Conservation (phyloP, 805 yeast genomes). For the Teunomyces barrocoloradensis region DNA sequence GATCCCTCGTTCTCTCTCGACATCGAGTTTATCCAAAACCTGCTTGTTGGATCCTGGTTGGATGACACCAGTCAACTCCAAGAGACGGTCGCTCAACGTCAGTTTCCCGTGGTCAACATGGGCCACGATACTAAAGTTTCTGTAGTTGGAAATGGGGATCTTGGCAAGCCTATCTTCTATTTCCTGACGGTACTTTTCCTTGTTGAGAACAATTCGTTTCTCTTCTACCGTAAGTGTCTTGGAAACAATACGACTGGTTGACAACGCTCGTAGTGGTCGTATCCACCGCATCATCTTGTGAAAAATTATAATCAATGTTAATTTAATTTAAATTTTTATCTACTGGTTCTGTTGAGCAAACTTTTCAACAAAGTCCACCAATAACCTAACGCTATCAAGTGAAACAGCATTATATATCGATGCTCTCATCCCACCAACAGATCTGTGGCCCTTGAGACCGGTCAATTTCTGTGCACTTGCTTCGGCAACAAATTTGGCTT, state of each 20-base stretch:
- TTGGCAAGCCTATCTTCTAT: slow-evolving; percentile 60
- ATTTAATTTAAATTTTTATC: not conserved
- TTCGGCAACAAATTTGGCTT: slow-evolving; percentile 63
- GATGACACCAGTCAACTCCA: slow-evolving; percentile 88
- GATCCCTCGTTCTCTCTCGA: slow-evolving; percentile 93
- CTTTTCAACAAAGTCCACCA: slow-evolving; percentile 55
- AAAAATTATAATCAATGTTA: too few relatives aligned
- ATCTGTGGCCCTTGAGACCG: slow-evolving; percentile 93
- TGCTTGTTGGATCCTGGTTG: slow-evolving; percentile 74
- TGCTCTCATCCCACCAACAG: slow-evolving; percentile 96
- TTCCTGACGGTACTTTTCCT: slow-evolving; percentile 29
- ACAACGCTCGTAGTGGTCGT: slow-evolving; percentile 4
- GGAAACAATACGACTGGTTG: slow-evolving; percentile 1
- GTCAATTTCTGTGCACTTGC: slow-evolving; percentile 60
- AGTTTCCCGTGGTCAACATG: slow-evolving; percentile 93
- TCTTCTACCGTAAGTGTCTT: slow-evolving; percentile 19
- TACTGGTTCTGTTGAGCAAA: slow-evolving; percentile 47
- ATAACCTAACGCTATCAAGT: slow-evolving; percentile 52
- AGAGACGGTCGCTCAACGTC: slow-evolving; percentile 81
- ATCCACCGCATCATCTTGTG: not conserved
- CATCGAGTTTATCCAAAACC: slow-evolving; percentile 87
- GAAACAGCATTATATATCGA: slow-evolving; percentile 88
- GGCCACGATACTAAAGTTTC: slow-evolving; percentile 94
- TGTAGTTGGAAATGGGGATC: slow-evolving; percentile 77
- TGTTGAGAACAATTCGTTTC: slow-evolving; percentile 26